A percentile compares a stretch with the other conserved stretches of the same genome.
phyloP scores from a whole-genome alignment of 2,329 filamentous ascomycete species.

The Dothideomycetidae sp. region DNA sequence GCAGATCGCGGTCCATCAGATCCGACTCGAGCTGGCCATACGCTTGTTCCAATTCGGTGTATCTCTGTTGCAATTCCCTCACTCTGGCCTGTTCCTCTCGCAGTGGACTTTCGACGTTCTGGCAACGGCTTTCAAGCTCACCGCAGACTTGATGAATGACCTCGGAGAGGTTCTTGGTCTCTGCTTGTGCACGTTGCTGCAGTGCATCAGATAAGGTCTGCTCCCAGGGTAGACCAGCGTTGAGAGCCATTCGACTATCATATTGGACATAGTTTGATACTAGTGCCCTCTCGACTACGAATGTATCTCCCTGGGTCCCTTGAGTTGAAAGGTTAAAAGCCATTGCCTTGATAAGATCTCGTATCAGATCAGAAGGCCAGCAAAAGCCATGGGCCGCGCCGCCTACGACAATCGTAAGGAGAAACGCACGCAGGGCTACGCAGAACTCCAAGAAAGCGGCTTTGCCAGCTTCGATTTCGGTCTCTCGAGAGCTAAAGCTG shows the following conservation, averaged over 20 bases:
- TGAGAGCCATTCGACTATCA: no score
- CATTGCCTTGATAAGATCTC: no score
- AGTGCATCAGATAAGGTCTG: conserved; percentile 31
- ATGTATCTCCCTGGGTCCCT: no score
- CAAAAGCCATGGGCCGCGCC: conserved; percentile 21
- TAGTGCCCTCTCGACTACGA: no score
- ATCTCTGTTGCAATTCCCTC: conserved; percentile 22
- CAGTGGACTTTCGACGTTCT: conserved; percentile 40
- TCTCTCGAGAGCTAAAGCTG: no score
- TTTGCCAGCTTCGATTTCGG: no score
- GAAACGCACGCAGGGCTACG: neutral
- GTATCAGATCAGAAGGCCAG: no score
- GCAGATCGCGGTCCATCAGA: conserved; percentile 23
- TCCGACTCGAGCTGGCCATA: conserved; percentile 26
- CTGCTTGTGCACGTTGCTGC: conserved; percentile 27
- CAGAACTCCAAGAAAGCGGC: neutral
- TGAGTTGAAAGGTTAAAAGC: no score
- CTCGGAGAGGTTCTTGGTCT: conserved; percentile 34
- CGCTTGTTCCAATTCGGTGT: conserved; percentile 22
- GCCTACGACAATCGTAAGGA: conserved; percentile 9
- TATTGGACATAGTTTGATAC: no score
- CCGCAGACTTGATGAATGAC: conserved; percentile 40
- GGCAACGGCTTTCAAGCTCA: conserved; percentile 43
- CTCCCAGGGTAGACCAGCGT: no score
- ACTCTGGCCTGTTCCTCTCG: conserved; percentile 29